Conservation (phyloP, 805 yeast species). For the Saccharomycopsis fermentans region DNA sequence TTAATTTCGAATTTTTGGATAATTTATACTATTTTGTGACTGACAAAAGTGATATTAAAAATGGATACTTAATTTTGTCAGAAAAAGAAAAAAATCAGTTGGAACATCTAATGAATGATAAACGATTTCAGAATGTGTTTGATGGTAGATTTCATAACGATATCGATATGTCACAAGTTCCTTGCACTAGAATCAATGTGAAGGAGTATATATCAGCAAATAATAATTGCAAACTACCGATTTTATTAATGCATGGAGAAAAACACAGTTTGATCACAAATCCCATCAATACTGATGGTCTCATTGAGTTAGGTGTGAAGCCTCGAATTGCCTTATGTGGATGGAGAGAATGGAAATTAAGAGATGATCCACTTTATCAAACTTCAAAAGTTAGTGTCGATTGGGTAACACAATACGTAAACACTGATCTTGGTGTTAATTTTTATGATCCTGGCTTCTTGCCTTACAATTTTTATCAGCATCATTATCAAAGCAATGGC, state of each 20-base stretch:
- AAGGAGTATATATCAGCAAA: slow-evolving; percentile 3
- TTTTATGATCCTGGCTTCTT: not conserved
- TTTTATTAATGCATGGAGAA: slow-evolving; percentile 9
- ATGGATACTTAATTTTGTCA: slow-evolving; percentile 10
- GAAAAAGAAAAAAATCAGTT: slow-evolving; percentile 15
- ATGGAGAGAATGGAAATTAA: slow-evolving; percentile 88
- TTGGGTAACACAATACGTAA: slow-evolving; percentile 19
- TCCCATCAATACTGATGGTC: not conserved
- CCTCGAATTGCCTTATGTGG: slow-evolving; percentile 45
- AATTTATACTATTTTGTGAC: slow-evolving; percentile 10
- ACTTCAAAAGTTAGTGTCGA: slow-evolving; percentile 23
- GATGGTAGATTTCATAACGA: slow-evolving; percentile 13
- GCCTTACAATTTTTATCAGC: not conserved
- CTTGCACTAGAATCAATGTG: slow-evolving; percentile 3
- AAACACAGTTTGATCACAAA: not conserved
- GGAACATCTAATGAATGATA: slow-evolving; percentile 15
- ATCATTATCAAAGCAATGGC: not conserved
- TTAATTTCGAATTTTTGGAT: slow-evolving; percentile 47
- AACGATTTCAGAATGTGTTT: not conserved
- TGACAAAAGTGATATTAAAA: not conserved
- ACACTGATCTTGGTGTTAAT: not conserved
- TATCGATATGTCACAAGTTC: slow-evolving; percentile 6
- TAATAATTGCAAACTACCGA: slow-evolving; percentile 10
- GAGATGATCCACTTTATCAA: slow-evolving; percentile 59
- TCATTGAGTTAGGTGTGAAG: slow-evolving; percentile 7